Evolutionary conservation across 306 rosid genomes (phyloP).

Genomic region (Castanospermum australe): DNA sequence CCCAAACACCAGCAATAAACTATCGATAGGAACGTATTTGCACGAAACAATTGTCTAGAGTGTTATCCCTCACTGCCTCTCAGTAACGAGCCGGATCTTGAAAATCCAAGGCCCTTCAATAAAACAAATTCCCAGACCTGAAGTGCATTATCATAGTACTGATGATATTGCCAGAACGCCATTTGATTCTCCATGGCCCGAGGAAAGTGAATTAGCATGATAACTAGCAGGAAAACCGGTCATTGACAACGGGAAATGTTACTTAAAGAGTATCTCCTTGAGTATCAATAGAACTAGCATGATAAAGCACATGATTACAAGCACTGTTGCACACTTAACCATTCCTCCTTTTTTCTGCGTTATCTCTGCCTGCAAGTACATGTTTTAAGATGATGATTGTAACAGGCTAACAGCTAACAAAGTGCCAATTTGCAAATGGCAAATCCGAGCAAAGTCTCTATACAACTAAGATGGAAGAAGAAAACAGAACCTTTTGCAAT

Average conservation of each 20-base stretch:
- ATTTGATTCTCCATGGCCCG: slow-evolving; percentile 2
- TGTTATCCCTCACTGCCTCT: background rate
- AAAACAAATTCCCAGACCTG: background rate
- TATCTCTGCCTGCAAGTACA: slow-evolving; percentile 61
- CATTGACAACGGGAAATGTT: background rate
- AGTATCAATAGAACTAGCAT: slow-evolving; percentile 70
- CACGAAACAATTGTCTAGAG: background rate
- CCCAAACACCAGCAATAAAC: slow-evolving; percentile 1
- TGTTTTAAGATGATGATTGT: background rate
- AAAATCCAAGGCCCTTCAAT: background rate
- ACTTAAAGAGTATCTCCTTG: slow-evolving; percentile 60
- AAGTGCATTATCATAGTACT: slow-evolving; percentile 1
- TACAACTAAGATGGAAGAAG: background rate
- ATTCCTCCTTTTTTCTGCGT: slow-evolving; percentile 75
- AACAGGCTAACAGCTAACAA: background rate
- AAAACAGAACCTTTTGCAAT: slow-evolving; percentile 49
- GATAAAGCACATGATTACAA: slow-evolving; percentile 72
- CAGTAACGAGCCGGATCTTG: background rate
- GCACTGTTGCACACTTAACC: slow-evolving; percentile 75
- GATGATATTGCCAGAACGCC: background rate
- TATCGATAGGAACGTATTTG: background rate
- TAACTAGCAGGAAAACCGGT: background rate
- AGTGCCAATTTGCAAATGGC: background rate
- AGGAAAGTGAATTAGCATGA: slow-evolving; percentile 13
- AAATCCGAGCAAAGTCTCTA: background rate